These are phyloP conservation scores for Candida incommunis DNA, from an alignment of 805 yeast genomes.

Conservation along the genomic window DNA sequence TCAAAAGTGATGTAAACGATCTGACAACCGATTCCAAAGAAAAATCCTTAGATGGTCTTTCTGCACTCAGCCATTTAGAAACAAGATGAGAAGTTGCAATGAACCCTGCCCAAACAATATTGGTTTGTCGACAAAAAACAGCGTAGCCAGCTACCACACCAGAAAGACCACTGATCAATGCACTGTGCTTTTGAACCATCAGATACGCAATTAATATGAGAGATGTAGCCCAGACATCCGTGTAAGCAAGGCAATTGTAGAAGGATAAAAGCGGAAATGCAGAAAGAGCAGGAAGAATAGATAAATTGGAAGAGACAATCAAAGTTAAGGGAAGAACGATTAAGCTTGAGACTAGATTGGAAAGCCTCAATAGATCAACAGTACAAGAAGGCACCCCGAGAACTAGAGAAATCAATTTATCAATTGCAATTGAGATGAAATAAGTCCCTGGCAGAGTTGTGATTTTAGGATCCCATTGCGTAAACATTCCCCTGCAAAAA, in stretches of 20 bases:
- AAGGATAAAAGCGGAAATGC: slow-evolving; percentile 60
- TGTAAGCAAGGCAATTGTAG: slow-evolving; percentile 69
- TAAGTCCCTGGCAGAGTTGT: slow-evolving; percentile 97
- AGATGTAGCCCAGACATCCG: slow-evolving; percentile 86
- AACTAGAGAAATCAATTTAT: slow-evolving; percentile 12
- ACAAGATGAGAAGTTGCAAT: slow-evolving; percentile 3
- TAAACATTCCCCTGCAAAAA: slow-evolving; percentile 48
- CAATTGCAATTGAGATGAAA: slow-evolving; percentile 17
- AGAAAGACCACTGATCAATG: not conserved
- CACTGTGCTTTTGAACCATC: slow-evolving; percentile 14
- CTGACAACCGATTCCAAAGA: not conserved
- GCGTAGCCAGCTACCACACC: slow-evolving; percentile 19
- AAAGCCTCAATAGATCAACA: slow-evolving; percentile 30
- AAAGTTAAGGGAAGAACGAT: slow-evolving; percentile 32
- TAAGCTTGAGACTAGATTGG: slow-evolving; percentile 35
- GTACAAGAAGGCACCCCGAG: slow-evolving; percentile 19
- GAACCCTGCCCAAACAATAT: slow-evolving; percentile 63
- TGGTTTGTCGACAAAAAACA: slow-evolving; percentile 77
- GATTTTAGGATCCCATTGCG: slow-evolving; percentile 74
- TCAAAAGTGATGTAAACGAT: slow-evolving; percentile 11
- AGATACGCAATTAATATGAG: slow-evolving; percentile 43
- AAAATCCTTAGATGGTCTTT: slow-evolving; percentile 1
- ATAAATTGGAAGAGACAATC: not conserved
- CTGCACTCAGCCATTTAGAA: not conserved
- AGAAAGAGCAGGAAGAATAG: slow-evolving; percentile 22